phyloP scores from a whole-genome alignment of 345 rosid genomes.

The Brassica rapa region DNA sequence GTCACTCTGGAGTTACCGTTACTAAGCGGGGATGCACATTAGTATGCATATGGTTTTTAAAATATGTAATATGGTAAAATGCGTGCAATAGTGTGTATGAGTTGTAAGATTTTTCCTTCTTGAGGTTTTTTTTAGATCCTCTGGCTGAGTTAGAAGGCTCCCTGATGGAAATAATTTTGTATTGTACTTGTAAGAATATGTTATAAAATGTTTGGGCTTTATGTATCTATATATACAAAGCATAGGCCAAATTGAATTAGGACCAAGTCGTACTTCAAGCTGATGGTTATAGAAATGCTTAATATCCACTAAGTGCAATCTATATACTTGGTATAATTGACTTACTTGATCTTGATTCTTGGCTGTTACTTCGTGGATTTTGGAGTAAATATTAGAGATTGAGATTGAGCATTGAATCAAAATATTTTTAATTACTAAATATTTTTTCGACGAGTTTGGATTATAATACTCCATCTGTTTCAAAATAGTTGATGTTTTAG shows the following conservation, averaged over 20 bases:
- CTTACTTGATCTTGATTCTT: not conserved
- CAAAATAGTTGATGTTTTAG: too few species aligned
- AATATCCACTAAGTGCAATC: not conserved
- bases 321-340: not conserved
- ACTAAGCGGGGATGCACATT: slow-evolving; percentile 1
- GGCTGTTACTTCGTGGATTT: not conserved
- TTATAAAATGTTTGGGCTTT: slow-evolving; percentile 22
- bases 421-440: not conserved
- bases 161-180: slow-evolving; percentile 11
- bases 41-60: not conserved
- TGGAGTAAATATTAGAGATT: not conserved
- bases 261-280: not conserved
- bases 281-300: not conserved
- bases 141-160: slow-evolving; percentile 5
- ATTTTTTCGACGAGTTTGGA: not conserved
- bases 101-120: not conserved
- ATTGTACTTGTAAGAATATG: not conserved
- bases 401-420: not conserved
- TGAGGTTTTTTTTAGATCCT: slow-evolving; percentile 6
- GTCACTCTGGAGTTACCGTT: slow-evolving; percentile 50
- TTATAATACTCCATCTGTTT: too few species aligned
- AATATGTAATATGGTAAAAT: not conserved
- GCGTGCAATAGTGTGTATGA: not conserved
- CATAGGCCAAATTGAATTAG: not conserved
- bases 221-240: not conserved